These are phyloP conservation scores for Asterochloris erici DNA, from an alignment of 139 green algal genomes.

Conservation along the genomic window DNA sequence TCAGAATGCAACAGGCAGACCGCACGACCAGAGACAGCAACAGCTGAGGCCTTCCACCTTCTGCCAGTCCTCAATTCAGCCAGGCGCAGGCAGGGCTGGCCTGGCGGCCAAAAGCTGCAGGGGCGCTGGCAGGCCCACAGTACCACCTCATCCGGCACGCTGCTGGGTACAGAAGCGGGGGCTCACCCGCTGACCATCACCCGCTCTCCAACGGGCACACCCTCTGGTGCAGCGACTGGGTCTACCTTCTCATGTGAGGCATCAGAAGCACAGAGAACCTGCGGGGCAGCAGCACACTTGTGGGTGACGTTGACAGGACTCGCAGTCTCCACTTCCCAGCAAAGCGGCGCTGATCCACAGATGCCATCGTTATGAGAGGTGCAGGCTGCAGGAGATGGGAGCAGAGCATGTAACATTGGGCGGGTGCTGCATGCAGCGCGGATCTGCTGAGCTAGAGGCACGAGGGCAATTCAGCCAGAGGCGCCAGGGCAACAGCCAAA, in stretches of 20 bases:
- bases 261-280: constrained; percentile 90
- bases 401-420: not conserved
- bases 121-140: not conserved
- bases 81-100: not conserved
- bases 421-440: not conserved
- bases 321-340: not conserved
- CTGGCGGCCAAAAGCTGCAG: not conserved
- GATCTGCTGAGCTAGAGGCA: not conserved
- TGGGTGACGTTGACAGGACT: no score
- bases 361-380: not conserved
- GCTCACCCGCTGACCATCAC: constrained; percentile 50
- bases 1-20: not conserved
- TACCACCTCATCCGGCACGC: not conserved
- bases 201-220: constrained; percentile 70
- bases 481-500: not conserved
- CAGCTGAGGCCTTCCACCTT: not conserved
- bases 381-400: not conserved
- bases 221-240: constrained; percentile 78
- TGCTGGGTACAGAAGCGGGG: not conserved
- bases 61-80: not conserved
- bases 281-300: not conserved
- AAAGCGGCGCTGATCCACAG: not conserved
- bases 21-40: not conserved
- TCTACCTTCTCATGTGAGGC: constrained; percentile 74
- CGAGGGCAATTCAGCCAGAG: not conserved